phyloP scores from a whole-genome alignment of 169 alveolate genomes.

The Babesia ovis region DNA sequence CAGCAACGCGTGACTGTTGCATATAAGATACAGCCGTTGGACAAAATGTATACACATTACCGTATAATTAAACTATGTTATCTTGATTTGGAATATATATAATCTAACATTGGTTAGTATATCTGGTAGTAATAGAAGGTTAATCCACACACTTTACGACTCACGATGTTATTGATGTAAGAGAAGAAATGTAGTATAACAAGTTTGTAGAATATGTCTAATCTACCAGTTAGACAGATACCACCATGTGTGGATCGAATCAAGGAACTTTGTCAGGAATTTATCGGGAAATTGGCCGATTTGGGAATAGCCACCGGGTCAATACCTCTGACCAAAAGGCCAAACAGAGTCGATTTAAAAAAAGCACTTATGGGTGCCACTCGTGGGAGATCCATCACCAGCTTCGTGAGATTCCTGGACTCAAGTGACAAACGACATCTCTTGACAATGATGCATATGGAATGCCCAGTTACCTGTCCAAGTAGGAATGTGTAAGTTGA shows the following conservation, averaged over 20 bases:
- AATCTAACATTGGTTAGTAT: not conserved
- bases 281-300: slow-evolving; percentile 33
- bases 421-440: slow-evolving; percentile 41
- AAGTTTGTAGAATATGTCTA: not conserved
- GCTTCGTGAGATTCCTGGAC: slow-evolving; percentile 33
- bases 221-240: not conserved
- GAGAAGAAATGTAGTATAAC: not conserved
- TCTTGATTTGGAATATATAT: too few species aligned
- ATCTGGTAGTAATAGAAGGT: not conserved
- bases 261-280: slow-evolving; percentile 37
- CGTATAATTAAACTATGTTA: not conserved
- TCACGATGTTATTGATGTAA: not conserved
- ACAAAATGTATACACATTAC: not conserved
- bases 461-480: slow-evolving; percentile 67
- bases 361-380: slow-evolving; percentile 50
- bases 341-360: slow-evolving; percentile 63
- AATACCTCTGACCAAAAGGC: slow-evolving; percentile 18
- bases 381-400: slow-evolving; percentile 46
- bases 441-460: slow-evolving; percentile 54
- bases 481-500: slow-evolving; percentile 43
- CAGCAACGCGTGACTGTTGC: too few species aligned
- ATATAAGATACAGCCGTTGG: too few species aligned
- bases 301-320: slow-evolving; percentile 46
- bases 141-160: not conserved
- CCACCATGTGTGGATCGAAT: slow-evolving; percentile 24